Conservation (phyloP, 139 green algal species). For the Tetradesmus obliquus region DNA sequence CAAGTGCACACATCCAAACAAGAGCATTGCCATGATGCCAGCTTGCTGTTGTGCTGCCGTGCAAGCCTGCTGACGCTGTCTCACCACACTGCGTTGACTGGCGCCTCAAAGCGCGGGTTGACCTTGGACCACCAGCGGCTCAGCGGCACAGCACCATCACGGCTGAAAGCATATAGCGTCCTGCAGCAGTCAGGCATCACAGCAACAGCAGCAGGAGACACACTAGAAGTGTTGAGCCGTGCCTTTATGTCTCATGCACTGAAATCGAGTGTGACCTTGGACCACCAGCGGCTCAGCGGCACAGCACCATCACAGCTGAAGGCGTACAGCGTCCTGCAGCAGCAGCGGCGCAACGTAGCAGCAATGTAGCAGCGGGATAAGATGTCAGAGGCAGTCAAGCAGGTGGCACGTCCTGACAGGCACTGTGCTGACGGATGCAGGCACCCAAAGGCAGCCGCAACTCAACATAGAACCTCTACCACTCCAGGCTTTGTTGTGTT, state of each 20-base stretch:
- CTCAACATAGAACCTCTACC: too few species aligned
- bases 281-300: conserved; percentile 53
- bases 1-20: too few species aligned
- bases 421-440: too few species aligned
- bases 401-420: too few species aligned
- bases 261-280: conserved; percentile 14
- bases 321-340: conserved; percentile 59
- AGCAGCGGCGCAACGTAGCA: too few species aligned
- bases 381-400: too few species aligned
- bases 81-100: conserved; percentile 56
- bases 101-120: conserved; percentile 49
- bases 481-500: too few species aligned
- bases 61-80: background rate
- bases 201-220: background rate
- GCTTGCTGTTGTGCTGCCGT: background rate
- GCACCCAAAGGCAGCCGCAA: too few species aligned
- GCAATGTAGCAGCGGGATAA: too few species aligned
- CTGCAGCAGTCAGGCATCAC: conserved; percentile 7
- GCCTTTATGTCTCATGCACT: too few species aligned
- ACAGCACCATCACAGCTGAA: conserved; percentile 65
- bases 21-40: background rate
- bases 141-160: conserved; percentile 60
- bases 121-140: conserved; percentile 54
- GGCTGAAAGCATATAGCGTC: conserved; percentile 63
- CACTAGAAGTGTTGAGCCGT: background rate